Evolutionary conservation across 2,329 filamentous ascomycete genomes (phyloP).

Genomic region (Plectosphaerella cucumerina): DNA sequence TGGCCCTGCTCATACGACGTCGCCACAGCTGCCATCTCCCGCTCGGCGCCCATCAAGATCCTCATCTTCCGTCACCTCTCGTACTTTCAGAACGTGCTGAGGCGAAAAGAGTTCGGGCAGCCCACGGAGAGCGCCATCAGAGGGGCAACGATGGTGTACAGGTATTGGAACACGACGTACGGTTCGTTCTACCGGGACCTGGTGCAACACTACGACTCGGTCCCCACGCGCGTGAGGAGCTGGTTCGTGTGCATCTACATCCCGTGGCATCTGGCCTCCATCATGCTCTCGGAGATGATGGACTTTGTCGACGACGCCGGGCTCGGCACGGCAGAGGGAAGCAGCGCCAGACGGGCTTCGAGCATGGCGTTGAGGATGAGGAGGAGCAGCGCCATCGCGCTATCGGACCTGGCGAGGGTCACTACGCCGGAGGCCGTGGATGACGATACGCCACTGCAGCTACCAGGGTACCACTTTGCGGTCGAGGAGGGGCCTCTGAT

Average conservation of each 20-base stretch:
- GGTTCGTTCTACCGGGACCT: conserved; percentile 48
- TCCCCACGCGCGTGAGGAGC: conserved; percentile 50
- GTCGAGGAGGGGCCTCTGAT: conserved; percentile 51
- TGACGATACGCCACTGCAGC: neutral
- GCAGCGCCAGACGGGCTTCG: conserved; percentile 18
- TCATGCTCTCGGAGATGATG: conserved; percentile 51
- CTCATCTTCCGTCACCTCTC: conserved; percentile 53
- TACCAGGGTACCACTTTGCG: conserved; percentile 46
- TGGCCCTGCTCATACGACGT: conserved; percentile 54
- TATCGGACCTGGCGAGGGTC: conserved; percentile 44
- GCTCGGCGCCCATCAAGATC: conserved; percentile 54
- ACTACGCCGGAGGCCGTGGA: conserved; percentile 27
- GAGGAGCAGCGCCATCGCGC: conserved; percentile 36
- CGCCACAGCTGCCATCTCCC: conserved; percentile 43
- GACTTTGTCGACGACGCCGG: conserved; percentile 40
- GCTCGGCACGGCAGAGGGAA: conserved; percentile 21
- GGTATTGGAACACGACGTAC: conserved; percentile 51
- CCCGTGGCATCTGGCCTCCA: conserved; percentile 53
- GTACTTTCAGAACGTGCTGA: conserved; percentile 46
- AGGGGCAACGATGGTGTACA: conserved; percentile 43
- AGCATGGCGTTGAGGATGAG: conserved; percentile 36
- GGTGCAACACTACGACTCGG: conserved; percentile 40
- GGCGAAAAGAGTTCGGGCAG: conserved; percentile 28
- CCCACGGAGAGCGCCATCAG: conserved; percentile 45
- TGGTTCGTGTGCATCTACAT: conserved; percentile 55